These are phyloP conservation scores for Arctium minus DNA, from an alignment of 129 eudicot species.

Conservation along the genomic window DNA sequence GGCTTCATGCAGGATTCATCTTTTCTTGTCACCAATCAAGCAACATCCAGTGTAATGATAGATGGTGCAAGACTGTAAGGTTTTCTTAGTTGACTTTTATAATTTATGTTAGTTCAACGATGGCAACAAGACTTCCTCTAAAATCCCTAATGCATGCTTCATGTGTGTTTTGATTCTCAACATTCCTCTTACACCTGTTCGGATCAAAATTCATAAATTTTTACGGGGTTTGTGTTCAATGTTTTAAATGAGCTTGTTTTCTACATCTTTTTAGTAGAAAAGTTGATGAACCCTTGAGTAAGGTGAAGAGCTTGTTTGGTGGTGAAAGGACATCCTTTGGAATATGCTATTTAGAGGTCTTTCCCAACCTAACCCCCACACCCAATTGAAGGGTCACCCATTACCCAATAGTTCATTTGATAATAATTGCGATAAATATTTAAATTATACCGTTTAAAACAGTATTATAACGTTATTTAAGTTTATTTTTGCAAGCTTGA, in stretches of 20 bases:
- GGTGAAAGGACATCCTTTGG: conserved; percentile 30
- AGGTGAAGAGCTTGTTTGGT: conserved; percentile 22
- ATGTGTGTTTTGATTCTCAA: not conserved
- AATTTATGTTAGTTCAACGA: not conserved
- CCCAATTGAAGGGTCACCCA: conserved; percentile 24
- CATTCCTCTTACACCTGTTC: not conserved
- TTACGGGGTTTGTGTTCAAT: not conserved
- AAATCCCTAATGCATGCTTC: not conserved
- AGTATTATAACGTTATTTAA: too few species aligned
- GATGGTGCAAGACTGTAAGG: not conserved
- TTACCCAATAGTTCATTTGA: not conserved
- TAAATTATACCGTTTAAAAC: too few species aligned
- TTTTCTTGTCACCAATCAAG: not conserved
- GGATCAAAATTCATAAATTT: not conserved
- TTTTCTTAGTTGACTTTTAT: not conserved
- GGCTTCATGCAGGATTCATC: not conserved
- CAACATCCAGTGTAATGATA: not conserved
- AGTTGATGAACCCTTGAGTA: conserved; percentile 24
- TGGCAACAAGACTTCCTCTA: not conserved
- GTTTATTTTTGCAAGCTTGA: too few species aligned
- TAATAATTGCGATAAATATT: not conserved
- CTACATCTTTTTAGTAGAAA: not conserved
- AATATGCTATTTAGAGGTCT: conserved; percentile 12
- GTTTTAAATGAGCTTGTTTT: not conserved
- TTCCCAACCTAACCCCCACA: conserved; percentile 22